phyloP scores from a whole-genome alignment of 208 protist species.

The Leishmania guyanensis region DNA sequence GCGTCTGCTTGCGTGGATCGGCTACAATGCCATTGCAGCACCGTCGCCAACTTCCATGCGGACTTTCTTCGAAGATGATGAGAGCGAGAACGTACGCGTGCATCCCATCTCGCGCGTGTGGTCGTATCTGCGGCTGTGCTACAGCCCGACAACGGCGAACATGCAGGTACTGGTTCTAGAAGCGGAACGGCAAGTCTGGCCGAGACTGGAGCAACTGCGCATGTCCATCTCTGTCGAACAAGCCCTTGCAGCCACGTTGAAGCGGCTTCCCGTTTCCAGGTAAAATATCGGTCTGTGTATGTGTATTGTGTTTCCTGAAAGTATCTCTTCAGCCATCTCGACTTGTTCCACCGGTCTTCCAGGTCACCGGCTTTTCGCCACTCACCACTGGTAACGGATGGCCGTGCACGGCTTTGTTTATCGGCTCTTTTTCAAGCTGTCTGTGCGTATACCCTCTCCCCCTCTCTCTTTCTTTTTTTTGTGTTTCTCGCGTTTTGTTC shows the following conservation, averaged over 20 bases:
- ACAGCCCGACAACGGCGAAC: constrained; percentile 12
- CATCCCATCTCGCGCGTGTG: constrained; percentile 15
- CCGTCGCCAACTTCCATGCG: constrained; percentile 17
- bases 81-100: constrained; percentile 26
- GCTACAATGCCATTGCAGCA: constrained; percentile 24
- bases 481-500: background rate
- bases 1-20: constrained; percentile 19
- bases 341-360: background rate
- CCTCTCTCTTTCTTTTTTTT: background rate
- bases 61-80: constrained; percentile 21
- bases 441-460: background rate
- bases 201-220: constrained; percentile 41
- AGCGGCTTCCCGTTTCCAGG: constrained; percentile 17
- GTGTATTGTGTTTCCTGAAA: background rate
- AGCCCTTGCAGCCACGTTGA: constrained; percentile 36
- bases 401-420: background rate
- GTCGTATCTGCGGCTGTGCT: constrained; percentile 28
- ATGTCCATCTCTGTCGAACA: constrained; percentile 44
- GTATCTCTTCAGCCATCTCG: background rate
- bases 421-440: background rate
- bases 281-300: background rate
- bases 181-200: constrained; percentile 51
- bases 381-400: background rate
- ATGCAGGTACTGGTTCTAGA: constrained; percentile 29
- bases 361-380: background rate